Percentiles rank a stretch among this genome's conserved stretches.
These are phyloP conservation scores for Phytophthora crassamura DNA, from an alignment of 352 stramenopile species.

Conservation along the genomic window DNA sequence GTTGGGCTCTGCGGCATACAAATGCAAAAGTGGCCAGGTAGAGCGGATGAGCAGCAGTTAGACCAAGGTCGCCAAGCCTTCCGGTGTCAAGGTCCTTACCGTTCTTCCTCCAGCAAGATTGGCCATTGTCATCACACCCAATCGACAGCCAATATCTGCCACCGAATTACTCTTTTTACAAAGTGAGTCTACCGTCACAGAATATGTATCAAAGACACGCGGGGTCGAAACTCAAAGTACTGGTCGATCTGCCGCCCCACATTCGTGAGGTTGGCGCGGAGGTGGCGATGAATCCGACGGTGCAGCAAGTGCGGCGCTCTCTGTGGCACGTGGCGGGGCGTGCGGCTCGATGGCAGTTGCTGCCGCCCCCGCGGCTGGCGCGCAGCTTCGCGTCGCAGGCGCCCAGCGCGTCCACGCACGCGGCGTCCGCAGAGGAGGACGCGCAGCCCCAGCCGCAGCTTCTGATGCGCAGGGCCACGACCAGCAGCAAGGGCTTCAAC, in stretches of 20 bases:
- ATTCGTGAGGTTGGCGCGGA: conserved; percentile 12
- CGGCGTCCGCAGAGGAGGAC: conserved; percentile 5
- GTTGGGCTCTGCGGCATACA: conserved; percentile 42
- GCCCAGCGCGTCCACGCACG: conserved; percentile 4
- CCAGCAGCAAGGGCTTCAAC: conserved; percentile 35
- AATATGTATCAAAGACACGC: conserved; percentile 17
- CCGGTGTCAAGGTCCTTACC: too few species aligned
- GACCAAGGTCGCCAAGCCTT: too few species aligned
- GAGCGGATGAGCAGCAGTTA: too few species aligned
- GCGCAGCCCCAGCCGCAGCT: conserved; percentile 13
- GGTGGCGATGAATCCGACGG: conserved; percentile 27
- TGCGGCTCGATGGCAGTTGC: conserved; percentile 6
- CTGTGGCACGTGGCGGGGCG: conserved; percentile 20
- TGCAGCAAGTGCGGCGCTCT: conserved; percentile 27
- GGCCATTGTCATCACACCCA: too few species aligned
- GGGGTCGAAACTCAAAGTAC: background rate
- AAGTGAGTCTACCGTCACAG: too few species aligned
- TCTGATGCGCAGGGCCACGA: conserved; percentile 8
- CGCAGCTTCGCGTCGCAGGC: conserved; percentile 7
- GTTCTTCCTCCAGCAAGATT: too few species aligned
- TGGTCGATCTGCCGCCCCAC: conserved; percentile 20
- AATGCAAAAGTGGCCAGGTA: too few species aligned
- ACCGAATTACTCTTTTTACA: too few species aligned
- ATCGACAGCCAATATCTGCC: too few species aligned
- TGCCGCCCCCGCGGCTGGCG: background rate